Base-by-base conservation (phyloP, 2,329 filamentous ascomycete species). In the Epichloe amarillans region DNA sequence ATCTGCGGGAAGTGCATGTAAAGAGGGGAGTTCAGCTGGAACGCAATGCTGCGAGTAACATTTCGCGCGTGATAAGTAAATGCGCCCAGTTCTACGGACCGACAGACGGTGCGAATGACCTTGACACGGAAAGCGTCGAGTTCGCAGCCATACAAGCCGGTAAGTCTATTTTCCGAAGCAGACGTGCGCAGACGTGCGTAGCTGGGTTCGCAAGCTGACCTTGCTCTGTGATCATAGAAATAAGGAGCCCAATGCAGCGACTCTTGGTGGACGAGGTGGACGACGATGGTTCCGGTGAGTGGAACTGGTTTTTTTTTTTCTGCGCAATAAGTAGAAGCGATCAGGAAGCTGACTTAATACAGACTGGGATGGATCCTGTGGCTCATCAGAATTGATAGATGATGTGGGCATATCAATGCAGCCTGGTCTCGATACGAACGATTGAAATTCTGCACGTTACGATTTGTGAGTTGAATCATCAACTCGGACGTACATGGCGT, bases 211-310 rank as follows among this genome's bases (percentile, higher is more conserved):
- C 7, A 30, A 21, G 43, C 38, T 30, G 45, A 48, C 35, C 36
- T 36, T 41, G 10, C 30, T 37, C 19, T 3, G 14, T 17, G 45
- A 26, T 39, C 14, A 42, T 50, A 69, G 65, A 67, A 30, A 67
- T 78, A 4, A 53, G 74, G 12, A 70, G 72, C 14, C 60, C 67
- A n/a, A 70, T 86, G 58, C 70, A 69, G 38, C 68, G 67, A 46
- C 64, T 84, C n/a, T 68, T 76, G 42, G 71, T 79, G 15, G 77
- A 80, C 46, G 74, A 79, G 53, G 60, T 77, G 50, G 77, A 80
- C 54, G 77, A 80, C 49, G 77, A 80, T 50, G 76, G 67, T 57
- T 79, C 77, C 56, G 77, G 77, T 79, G 76, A 44, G 39, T 43
- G 46, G 26, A 23, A n/a, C 30, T 30, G 8, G 1, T 6, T n/a